Base-by-base conservation (phyloP, 495 filamentous ascomycete genomes). In the Tuber brumale region DNA sequence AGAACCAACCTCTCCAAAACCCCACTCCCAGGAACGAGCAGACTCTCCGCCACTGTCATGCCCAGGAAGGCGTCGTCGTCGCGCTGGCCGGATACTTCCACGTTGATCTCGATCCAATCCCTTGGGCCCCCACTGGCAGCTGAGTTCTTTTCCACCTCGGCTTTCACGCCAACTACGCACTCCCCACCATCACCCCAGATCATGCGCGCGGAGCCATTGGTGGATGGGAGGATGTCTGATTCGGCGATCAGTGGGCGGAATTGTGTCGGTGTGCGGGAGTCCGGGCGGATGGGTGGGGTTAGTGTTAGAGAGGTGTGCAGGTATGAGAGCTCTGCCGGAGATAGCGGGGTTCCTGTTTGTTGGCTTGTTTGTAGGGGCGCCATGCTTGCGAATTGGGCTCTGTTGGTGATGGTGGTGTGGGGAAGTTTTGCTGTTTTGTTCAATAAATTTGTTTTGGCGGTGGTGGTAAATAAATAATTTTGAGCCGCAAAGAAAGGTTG, bases 131-230 rank as follows among this genome's bases (percentile, higher is more conserved):
- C 84, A 35, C 82, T 83, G 76, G 74, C 71, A n/a, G 46, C 80
- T 43, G 81, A 75, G 46, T 83, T 82, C 73, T 82, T 85, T 70
- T 97, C 93, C 10, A 98, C 92, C 84, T 97, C 95, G 5, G 90
- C 93, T 84, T 98, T 98, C 71, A 97, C 91, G 45, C 95, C 95
- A 35, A 97, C 95, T 76, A 98, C 90, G 10, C 94, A 95, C 85
- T 99, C 95, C 2, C 92, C 95, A 69, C 96, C 96, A 83, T 98
- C 95, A 19, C 93, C 92, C 84, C 97, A 97, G 74, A 94, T 95
- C 70, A 99, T 89, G 57, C 96, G 90, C 76, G 95, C 94, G 85
- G 92, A 94, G 70, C 96, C 95, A 83, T 97, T 97, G 39, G 94
- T 90, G 72, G 90, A 89, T 0, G 96, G 94, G 0, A 99, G 89